Evolutionary conservation across 495 filamentous ascomycete species (phyloP).

Genomic region (Immersiella caudata): DNA sequence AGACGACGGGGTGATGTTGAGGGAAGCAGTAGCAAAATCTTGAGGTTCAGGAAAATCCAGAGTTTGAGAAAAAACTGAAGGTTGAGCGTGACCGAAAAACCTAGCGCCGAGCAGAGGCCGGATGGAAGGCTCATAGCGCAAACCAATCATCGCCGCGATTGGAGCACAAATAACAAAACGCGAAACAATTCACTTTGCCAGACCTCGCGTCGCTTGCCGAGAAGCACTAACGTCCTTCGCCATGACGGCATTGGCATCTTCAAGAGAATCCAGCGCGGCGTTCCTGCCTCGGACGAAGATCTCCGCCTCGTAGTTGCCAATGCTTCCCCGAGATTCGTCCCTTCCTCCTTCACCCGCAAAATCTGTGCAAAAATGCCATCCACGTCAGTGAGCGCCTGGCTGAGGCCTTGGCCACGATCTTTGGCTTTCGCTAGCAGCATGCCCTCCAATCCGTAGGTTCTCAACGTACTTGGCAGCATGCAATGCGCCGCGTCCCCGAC

Average conservation of each 20-base stretch:
- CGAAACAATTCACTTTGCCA: neutral
- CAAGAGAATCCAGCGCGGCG: constrained; percentile 39
- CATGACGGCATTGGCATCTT: constrained; percentile 18
- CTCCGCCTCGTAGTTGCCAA: constrained; percentile 50
- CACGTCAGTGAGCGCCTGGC: constrained; percentile 51
- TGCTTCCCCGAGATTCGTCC: constrained; percentile 28
- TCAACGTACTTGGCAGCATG: constrained; percentile 43
- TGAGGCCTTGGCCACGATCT: constrained; percentile 57
- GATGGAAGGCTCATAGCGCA: too few relatives aligned
- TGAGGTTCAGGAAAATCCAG: too few relatives aligned
- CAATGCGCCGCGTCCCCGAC: constrained; percentile 62
- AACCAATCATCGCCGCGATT: too few relatives aligned
- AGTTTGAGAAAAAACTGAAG: too few relatives aligned
- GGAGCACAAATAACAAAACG: too few relatives aligned
- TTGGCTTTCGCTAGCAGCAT: constrained; percentile 15
- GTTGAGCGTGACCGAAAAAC: too few relatives aligned
- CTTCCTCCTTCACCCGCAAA: constrained; percentile 23
- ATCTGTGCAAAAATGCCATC: constrained; percentile 42
- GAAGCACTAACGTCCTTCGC: neutral
- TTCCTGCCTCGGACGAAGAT: constrained; percentile 50
- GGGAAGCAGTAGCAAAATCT: too few relatives aligned
- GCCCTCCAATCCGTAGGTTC: neutral
- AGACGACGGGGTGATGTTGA: too few relatives aligned
- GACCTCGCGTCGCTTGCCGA: neutral
- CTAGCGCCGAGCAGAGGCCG: too few relatives aligned